Percentiles rank a stretch among this genome's conserved stretches.
Evolutionary conservation across 345 rosid species (phyloP).

Genomic region (Citrus australasica): DNA sequence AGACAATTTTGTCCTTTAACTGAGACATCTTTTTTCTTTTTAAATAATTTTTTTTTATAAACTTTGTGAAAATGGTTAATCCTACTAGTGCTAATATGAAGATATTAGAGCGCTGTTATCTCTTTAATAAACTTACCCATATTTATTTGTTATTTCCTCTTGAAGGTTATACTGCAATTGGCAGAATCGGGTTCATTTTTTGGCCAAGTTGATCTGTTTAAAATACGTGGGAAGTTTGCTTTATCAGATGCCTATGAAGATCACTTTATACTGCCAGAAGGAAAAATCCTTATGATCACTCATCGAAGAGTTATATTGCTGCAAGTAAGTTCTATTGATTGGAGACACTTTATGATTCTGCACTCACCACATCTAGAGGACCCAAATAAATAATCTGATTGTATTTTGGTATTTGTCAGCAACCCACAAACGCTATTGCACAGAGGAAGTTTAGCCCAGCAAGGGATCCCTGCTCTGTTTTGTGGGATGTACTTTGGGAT

Average conservation of each 20-base stretch:
- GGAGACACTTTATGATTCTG: conserved; percentile 3
- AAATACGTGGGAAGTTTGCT: conserved; percentile 98
- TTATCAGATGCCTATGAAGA: conserved; percentile 95
- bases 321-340: conserved; percentile 53
- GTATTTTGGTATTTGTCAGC: conserved; percentile 43
- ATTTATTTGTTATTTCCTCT: conserved; percentile 17
- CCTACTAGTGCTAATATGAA: background rate
- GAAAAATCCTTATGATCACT: conserved; percentile 66
- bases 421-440: conserved; percentile 76
- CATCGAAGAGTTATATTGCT: conserved; percentile 80
- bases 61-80: background rate
- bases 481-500: conserved; percentile 86
- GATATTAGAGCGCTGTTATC: background rate
- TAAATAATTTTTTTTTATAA: background rate
- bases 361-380: background rate
- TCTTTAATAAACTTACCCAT: background rate
- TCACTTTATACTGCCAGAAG: conserved; percentile 83
- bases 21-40: background rate
- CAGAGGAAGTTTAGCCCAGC: conserved; percentile 90
- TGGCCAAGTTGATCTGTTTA: conserved; percentile 94
- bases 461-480: conserved; percentile 86
- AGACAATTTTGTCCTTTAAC: background rate
- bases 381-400: background rate
- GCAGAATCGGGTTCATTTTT: conserved; percentile 92
- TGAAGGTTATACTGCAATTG: conserved; percentile 90